Conservation (phyloP, 2,329 filamentous ascomycete genomes). For the Paracamarosporium sp. region DNA sequence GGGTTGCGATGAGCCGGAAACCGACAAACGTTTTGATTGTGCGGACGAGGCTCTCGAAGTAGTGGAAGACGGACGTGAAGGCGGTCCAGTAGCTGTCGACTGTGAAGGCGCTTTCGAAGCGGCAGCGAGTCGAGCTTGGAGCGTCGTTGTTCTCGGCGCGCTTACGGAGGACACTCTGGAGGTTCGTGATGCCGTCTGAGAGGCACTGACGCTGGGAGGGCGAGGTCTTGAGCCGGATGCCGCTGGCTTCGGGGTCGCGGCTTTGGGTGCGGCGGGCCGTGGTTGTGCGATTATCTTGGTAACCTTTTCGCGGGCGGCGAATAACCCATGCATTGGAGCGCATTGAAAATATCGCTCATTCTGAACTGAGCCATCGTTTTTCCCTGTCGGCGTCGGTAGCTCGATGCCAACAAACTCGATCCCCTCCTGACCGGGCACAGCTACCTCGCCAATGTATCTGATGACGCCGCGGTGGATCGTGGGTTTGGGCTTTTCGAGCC, state of each 20-base stretch:
- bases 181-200: constrained; percentile 20
- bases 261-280: constrained; percentile 10
- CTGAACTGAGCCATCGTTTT: constrained; percentile 92
- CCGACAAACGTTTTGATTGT: constrained; percentile 26
- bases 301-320: constrained; percentile 77
- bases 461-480: constrained; percentile 78
- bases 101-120: constrained; percentile 5
- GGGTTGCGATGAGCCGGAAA: constrained; percentile 11
- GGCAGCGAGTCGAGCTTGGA: constrained; percentile 2
- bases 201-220: constrained; percentile 29
- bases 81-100: not conserved
- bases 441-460: constrained; percentile 75
- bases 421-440: constrained; percentile 75
- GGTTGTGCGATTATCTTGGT: constrained; percentile 52
- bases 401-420: constrained; percentile 86
- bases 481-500: not conserved
- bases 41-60: not conserved
- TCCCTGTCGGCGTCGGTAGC: constrained; percentile 79
- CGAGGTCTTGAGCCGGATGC: constrained; percentile 25
- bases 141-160: constrained; percentile 10
- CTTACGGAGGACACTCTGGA: not conserved
- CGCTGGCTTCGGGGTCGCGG: constrained; percentile 19
- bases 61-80: not conserved
- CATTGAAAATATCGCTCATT: constrained; percentile 90
- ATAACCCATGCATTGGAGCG: constrained; percentile 75